Evolutionary conservation across 2,329 filamentous ascomycete species (phyloP), one percentile per base, ranked within the genome.

Genomic region (Pseudogymnoascus pannorum): DNA sequence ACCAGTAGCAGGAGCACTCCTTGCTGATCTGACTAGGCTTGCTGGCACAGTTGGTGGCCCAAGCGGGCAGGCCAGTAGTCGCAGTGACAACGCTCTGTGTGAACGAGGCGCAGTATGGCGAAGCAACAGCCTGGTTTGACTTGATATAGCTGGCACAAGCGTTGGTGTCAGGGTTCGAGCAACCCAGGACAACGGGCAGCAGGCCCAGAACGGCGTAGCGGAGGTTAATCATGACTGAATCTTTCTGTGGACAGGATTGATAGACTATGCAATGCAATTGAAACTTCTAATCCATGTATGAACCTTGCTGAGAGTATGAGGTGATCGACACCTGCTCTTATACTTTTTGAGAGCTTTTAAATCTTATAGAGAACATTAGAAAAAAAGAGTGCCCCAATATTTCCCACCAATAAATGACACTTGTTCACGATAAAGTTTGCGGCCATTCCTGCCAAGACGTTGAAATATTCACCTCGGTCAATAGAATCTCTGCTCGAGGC

Each of bases 221-320:
- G 22, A 51, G 4, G 22, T 51, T 51, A 12, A n/a, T 54, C 11
- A 31, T 54, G 5, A 22, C 14, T 11, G 11, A 26, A 54, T 54
- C 16, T 18, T 54, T 31, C 9, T 31, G 16, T 18, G 11, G 8
- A 33, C 1, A 54, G 26, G 31, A 31, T 20, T 54, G 48, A 33
- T 54, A 54, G 26, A 31, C 16, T 14, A 26, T 51, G 48, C 2
- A 12, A 11, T 31, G 16, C n/a, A 31, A 33, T 54, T 33, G 16
- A 20, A 29, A 14, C 48, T 31, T 54, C n/a, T 54, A 54, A 54
- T 54, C 48, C 48, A 31, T 54, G 48, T 31, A 54, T 54, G 48
- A 54, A 54, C 48, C 48, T 54, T 54, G 24, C 26, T 54, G 48
- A 3, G n/a, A 54, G 24, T 7, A 54, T 54, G 48, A 54, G 48